Evolutionary conservation across 1,139 yeast species (phyloP).

Genomic region (Taiozyma sp.): DNA sequence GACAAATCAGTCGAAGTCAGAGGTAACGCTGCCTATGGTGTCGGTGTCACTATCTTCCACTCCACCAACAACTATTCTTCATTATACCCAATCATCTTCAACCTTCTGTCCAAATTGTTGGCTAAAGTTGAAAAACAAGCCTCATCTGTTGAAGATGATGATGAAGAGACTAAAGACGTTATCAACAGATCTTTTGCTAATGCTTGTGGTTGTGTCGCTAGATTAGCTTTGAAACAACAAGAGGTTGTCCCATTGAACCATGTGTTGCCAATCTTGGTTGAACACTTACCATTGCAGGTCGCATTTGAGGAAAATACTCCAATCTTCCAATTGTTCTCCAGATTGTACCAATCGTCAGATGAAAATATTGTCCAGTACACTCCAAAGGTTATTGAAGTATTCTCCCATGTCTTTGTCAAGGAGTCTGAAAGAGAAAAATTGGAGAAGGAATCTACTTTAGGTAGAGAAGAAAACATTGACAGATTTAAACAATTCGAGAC

Average conservation of each 20-base stretch:
- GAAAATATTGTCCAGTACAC: conserved; percentile 53
- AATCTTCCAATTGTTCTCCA: conserved; percentile 71
- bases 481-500: conserved; percentile 73
- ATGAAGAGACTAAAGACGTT: conserved; percentile 77
- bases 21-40: conserved; percentile 95
- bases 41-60: conserved; percentile 72
- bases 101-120: conserved; percentile 73
- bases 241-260: conserved; percentile 74
- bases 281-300: conserved; percentile 80
- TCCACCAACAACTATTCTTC: conserved; percentile 55
- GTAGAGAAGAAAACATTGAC: conserved; percentile 79
- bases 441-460: conserved; percentile 69
- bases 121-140: conserved; percentile 73
- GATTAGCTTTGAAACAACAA: conserved; percentile 77
- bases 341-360: conserved; percentile 63
- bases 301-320: conserved; percentile 94
- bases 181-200: conserved; percentile 86
- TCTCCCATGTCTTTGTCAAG: conserved; percentile 67
- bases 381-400: conserved; percentile 60
- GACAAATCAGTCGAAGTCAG: conserved; percentile 88
- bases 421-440: conserved; percentile 69
- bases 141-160: conserved; percentile 52
- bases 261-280: conserved; percentile 70
- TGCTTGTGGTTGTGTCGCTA: conserved; percentile 96
- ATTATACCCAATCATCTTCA: conserved; percentile 65